Evolutionary conservation across 2,329 filamentous ascomycete genomes (phyloP), one percentile per base, ranked within the genome.

Genomic region (Gremmenia infestans): DNA sequence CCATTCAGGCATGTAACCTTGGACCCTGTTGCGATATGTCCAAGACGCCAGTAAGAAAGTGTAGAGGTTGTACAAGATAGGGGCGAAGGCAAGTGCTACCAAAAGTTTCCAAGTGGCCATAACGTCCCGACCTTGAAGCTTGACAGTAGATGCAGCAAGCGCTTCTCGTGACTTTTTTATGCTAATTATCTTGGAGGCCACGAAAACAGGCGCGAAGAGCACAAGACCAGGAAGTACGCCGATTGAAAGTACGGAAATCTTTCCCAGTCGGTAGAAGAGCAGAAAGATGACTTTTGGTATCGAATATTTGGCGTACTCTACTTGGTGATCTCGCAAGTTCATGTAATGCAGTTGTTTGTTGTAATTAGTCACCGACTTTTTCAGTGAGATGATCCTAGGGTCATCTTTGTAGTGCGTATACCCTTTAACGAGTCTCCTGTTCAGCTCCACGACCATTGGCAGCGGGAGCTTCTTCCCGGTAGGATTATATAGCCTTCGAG

Each of bases 71-170:
- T 96, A 95, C 5, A 95, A 78, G 9, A 88, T 79, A 0, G 91
- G 91, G 1, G 90, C 87, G 54, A 96, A 81, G 2, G 86, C 89
- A 69, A 94, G 79, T 9, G 91, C 86, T 23, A 96, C 90, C 39
- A 96, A 81, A 25, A 96, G 82, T 72, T 96, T 96, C 91, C 91
- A 96, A 0, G 91, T 96, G 0, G 91, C 90, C 79, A 96, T 91
- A 54, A 96, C 91, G 71, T 96, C 91, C 56, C 87, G 83, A 22
- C 89, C 91, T 68, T 91, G 86, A 55, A 96, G 83, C 74, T 96
- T 96, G 71, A 96, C 91, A 0, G 87, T 87, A 6, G 90, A 95
- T 12, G 87, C 90, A 19, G 90, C 90, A 53, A 96, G 77, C 2
- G 91, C 91, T 72, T 91, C 87, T 68, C 83, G 85, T 8, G 89